phyloP scores from a whole-genome alignment of 768 basidiomycete genomes.

The Mycena vitilis region DNA sequence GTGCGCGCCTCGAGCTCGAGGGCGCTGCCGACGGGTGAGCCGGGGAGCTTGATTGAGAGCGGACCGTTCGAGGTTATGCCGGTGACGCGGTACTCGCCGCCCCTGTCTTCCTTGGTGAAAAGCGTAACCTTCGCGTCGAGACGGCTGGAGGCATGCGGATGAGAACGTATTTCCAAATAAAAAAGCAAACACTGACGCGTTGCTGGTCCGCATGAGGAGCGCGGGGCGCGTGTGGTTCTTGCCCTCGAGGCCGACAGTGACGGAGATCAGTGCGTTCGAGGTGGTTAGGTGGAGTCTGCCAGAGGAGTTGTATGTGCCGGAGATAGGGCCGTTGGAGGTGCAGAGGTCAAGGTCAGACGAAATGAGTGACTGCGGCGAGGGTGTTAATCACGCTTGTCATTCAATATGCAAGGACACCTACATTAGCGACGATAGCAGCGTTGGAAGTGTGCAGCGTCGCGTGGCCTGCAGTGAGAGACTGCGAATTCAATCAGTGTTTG shows the following conservation, averaged over 20 bases:
- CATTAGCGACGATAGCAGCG: slow-evolving; percentile 14
- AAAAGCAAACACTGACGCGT: slow-evolving; percentile 9
- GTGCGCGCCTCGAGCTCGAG: slow-evolving; percentile 46
- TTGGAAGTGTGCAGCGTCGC: slow-evolving; percentile 25
- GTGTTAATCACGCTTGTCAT: background rate
- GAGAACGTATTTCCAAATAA: background rate
- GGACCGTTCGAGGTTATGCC: slow-evolving; percentile 49
- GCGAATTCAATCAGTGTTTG: background rate
- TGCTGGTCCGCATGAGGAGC: slow-evolving; percentile 21
- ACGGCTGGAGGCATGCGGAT: background rate
- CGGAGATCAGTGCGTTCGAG: slow-evolving; percentile 45
- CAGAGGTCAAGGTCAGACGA: slow-evolving; percentile 41
- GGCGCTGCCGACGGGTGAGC: slow-evolving; percentile 48
- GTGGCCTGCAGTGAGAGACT: slow-evolving; percentile 15
- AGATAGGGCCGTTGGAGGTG: slow-evolving; percentile 49
- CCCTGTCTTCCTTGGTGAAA: slow-evolving; percentile 13
- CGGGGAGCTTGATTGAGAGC: slow-evolving; percentile 44
- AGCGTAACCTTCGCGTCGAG: slow-evolving; percentile 4
- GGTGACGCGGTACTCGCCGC: slow-evolving; percentile 47
- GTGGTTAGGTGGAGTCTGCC: slow-evolving; percentile 45
- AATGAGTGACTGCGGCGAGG: slow-evolving; percentile 42
- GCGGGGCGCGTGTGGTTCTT: slow-evolving; percentile 20
- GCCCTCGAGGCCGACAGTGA: slow-evolving; percentile 45
- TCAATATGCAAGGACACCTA: background rate
- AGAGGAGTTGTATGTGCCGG: slow-evolving; percentile 47